A percentile compares a stretch with the other conserved stretches of the same genome.
Evolutionary conservation across 352 stramenopile species (phyloP).

Genomic region (Pythium monospermum): DNA sequence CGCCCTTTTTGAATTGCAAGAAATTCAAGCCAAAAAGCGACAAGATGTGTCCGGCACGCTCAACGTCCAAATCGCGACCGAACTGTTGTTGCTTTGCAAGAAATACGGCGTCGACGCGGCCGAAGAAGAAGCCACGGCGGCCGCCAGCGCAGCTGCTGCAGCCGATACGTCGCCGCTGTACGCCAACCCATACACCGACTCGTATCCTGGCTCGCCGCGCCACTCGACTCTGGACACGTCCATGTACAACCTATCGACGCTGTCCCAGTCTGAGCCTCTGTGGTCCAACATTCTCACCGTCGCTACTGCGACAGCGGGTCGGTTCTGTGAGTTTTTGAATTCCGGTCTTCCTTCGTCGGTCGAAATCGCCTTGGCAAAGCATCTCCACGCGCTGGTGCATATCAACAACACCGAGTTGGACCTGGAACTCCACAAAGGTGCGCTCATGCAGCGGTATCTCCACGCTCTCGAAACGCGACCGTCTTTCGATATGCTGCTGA

Average conservation of each 20-base stretch:
- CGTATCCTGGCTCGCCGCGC: constrained; percentile 50
- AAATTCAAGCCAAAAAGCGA: constrained; percentile 38
- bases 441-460: constrained; percentile 66
- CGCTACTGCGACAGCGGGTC: constrained; percentile 33
- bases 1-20: constrained; percentile 53
- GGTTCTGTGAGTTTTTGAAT: constrained; percentile 62
- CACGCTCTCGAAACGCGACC: constrained; percentile 54
- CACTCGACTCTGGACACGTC: constrained; percentile 52
- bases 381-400: constrained; percentile 70
- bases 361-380: constrained; percentile 79
- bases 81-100: constrained; percentile 58
- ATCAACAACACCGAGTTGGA: constrained; percentile 62
- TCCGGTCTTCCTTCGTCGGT: constrained; percentile 63
- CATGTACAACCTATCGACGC: constrained; percentile 78
- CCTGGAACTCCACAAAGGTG: constrained; percentile 51
- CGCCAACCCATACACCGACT: constrained; percentile 32
- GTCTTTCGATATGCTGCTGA: constrained; percentile 84
- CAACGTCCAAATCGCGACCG: constrained; percentile 65
- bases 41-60: constrained; percentile 48
- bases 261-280: constrained; percentile 47
- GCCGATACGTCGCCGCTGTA: constrained; percentile 8
- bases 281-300: constrained; percentile 54
- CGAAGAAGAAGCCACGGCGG: background rate
- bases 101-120: constrained; percentile 44
- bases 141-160: background rate